These are phyloP conservation scores for Fusarium sp. DNA, from an alignment of 2,329 filamentous ascomycete species.

Conservation along the genomic window DNA sequence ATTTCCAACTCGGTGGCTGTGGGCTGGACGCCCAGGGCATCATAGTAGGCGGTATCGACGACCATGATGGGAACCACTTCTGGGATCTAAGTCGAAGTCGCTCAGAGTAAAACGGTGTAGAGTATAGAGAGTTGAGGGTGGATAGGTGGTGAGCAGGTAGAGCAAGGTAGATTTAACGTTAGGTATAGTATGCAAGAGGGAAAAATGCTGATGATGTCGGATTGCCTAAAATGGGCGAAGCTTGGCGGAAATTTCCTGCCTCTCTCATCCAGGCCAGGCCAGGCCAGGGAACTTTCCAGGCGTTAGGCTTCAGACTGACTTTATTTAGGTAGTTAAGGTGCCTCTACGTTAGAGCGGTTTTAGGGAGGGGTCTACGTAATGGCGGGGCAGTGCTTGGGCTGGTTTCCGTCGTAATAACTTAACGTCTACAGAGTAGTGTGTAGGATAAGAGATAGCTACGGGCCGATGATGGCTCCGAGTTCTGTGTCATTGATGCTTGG, in stretches of 20 bases:
- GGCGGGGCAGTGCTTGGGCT: slow-evolving; percentile 47
- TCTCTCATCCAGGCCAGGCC: neutral
- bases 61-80: slow-evolving; percentile 69
- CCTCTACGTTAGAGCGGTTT: slow-evolving; percentile 18
- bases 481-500: slow-evolving; percentile 12
- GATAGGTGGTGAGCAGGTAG: neutral
- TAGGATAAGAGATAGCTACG: neutral
- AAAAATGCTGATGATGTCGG: slow-evolving; percentile 41
- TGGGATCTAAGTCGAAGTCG: slow-evolving; percentile 18
- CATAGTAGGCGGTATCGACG: slow-evolving; percentile 88
- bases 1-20: slow-evolving; percentile 91
- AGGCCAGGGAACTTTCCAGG: slow-evolving; percentile 17
- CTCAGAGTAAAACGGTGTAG: slow-evolving; percentile 4
- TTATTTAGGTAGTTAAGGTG: neutral
- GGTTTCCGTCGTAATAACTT: neutral
- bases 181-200: slow-evolving; percentile 15
- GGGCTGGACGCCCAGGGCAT: slow-evolving; percentile 83
- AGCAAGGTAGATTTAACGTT: slow-evolving; percentile 6
- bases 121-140: slow-evolving; percentile 3
- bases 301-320: slow-evolving; percentile 1
- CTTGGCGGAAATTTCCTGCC: slow-evolving; percentile 35
- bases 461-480: slow-evolving; percentile 17
- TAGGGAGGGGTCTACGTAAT: slow-evolving; percentile 46
- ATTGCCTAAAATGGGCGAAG: slow-evolving; percentile 28
- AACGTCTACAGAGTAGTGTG: too few species aligned